Evolutionary conservation across 2,329 filamentous ascomycete species (phyloP).

Genomic region (Anisogramma anomala): DNA sequence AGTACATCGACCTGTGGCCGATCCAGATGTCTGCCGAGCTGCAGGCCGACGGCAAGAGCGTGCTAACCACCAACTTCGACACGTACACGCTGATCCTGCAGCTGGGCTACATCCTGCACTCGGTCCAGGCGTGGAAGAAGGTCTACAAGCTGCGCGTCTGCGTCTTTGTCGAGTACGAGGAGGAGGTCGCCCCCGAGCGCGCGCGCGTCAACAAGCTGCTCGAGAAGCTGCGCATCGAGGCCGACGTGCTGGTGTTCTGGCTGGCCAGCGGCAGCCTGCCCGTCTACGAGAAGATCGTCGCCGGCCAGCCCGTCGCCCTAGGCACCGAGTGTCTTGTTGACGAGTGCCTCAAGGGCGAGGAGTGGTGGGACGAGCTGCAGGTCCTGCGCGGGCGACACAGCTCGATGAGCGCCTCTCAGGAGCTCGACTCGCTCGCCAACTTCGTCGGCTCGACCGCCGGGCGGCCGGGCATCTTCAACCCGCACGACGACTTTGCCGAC

Average conservation of each 20-base stretch:
- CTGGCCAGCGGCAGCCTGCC: constrained; percentile 60
- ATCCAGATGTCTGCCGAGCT: constrained; percentile 89
- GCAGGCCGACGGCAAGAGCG: constrained; percentile 50
- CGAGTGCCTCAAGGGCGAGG: constrained; percentile 54
- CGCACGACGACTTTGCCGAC: constrained; percentile 23
- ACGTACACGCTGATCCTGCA: constrained; percentile 81
- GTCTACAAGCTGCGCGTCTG: constrained; percentile 63
- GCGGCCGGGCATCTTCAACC: constrained; percentile 32
- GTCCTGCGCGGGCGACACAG: constrained; percentile 33
- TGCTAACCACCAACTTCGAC: constrained; percentile 82
- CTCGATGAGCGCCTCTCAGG: constrained; percentile 30
- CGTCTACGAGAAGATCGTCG: constrained; percentile 68
- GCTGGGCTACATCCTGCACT: constrained; percentile 72
- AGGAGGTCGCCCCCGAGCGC: constrained; percentile 68
- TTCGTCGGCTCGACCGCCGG: constrained; percentile 33
- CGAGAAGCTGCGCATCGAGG: constrained; percentile 71
- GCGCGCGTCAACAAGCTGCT: constrained; percentile 61
- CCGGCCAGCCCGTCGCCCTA: constrained; percentile 47
- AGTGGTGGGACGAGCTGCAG: constrained; percentile 75
- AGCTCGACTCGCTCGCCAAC: constrained; percentile 31
- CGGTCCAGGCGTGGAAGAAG: constrained; percentile 68
- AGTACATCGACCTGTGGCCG: constrained; percentile 80
- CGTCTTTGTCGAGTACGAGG: constrained; percentile 84
- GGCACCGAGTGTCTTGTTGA: constrained; percentile 52
- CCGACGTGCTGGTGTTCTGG: constrained; percentile 70